phyloP scores from a whole-genome alignment of 805 yeast species.

The Ogataea glucozyma region DNA sequence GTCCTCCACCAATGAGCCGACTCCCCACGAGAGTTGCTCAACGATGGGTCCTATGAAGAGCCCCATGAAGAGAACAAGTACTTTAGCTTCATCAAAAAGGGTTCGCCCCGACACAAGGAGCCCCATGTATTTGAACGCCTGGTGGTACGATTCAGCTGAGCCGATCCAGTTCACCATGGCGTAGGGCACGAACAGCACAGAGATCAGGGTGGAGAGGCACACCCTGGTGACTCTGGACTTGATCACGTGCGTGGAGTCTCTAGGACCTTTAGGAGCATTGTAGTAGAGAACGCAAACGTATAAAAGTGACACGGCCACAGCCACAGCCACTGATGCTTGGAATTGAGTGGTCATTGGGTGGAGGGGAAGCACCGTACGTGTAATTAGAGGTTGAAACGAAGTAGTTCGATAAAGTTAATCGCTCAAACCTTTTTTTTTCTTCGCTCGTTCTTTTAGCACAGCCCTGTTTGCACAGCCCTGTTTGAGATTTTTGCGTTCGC shows the following conservation, averaged over 20 bases:
- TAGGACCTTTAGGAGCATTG: slow-evolving; percentile 22
- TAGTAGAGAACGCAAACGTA: slow-evolving; percentile 49
- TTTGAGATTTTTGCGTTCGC: too few species aligned
- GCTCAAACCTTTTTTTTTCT: not conserved
- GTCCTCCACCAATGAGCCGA: slow-evolving; percentile 7
- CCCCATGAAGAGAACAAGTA: slow-evolving; percentile 36
- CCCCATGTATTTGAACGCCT: slow-evolving; percentile 21
- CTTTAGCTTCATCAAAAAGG: slow-evolving; percentile 20
- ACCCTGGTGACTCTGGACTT: slow-evolving; percentile 43
- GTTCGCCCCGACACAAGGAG: slow-evolving; percentile 13
- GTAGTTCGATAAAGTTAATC: too few species aligned
- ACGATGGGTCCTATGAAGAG: slow-evolving; percentile 53
- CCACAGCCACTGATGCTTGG: slow-evolving; percentile 24
- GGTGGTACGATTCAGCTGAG: slow-evolving; percentile 11
- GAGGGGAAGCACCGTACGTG: too few species aligned
- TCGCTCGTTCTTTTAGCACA: not conserved
- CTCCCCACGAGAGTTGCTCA: slow-evolving; percentile 34
- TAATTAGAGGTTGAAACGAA: too few species aligned
- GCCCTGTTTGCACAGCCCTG: slow-evolving; percentile 1
- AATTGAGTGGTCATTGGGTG: not conserved
- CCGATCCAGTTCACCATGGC: slow-evolving; percentile 25
- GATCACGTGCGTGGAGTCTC: slow-evolving; percentile 49
- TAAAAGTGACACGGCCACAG: slow-evolving; percentile 41
- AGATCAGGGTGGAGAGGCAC: slow-evolving; percentile 32
- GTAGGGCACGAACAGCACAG: slow-evolving; percentile 36